These are phyloP conservation scores for Diaporthe eres DNA, from an alignment of 2,329 filamentous ascomycete genomes.

Conservation along the genomic window DNA sequence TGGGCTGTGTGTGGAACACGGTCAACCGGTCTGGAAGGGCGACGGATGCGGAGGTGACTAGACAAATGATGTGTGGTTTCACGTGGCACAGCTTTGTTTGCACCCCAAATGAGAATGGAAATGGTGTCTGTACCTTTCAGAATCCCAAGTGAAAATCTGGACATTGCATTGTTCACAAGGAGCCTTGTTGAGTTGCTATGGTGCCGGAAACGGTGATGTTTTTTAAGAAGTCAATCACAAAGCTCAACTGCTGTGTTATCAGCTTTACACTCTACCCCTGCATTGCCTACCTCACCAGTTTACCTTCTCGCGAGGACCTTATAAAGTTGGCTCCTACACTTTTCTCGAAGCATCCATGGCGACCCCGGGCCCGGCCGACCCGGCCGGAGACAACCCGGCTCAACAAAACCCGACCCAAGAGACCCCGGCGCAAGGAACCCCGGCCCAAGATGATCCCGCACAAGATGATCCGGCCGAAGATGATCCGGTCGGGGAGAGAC, in stretches of 20 bases:
- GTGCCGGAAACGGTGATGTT: neutral
- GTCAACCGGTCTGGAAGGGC: neutral
- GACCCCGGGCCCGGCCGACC: neutral
- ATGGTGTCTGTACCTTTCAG: neutral
- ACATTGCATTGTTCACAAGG: neutral
- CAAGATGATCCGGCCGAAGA: neutral
- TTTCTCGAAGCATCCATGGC: neutral
- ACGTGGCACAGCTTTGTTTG: neutral
- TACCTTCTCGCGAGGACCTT: no score
- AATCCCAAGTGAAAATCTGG: accelerated
- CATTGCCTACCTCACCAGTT: no score
- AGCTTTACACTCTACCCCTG: neutral
- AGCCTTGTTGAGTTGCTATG: neutral
- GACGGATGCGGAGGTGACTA: neutral
- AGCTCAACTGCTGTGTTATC: neutral
- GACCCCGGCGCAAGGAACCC: neutral
- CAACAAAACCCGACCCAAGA: neutral
- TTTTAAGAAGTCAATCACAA: no score
- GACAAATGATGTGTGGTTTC: no score
- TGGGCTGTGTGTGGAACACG: neutral
- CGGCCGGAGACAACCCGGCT: neutral
- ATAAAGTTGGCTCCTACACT: neutral
- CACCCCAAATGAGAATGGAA: neutral
- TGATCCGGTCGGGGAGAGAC: neutral
- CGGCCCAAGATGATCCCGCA: neutral